Percentiles rank a stretch among this genome's conserved stretches.
Conservation (phyloP, 768 basidiomycete genomes). For the Tylopilus vinaceipallidus region DNA sequence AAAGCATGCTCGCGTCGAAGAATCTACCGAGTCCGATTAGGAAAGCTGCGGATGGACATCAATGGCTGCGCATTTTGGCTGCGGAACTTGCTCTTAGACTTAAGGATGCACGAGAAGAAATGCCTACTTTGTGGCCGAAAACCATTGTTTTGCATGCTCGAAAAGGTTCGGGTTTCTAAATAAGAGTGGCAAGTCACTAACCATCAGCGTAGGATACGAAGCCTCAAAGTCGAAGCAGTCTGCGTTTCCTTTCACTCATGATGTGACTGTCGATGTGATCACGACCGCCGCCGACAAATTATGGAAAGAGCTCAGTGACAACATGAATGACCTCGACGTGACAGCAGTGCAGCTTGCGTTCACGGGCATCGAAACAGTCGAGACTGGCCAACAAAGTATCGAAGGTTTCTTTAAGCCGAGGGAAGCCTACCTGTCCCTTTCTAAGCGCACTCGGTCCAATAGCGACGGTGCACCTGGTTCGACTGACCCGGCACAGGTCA, state of each 20-base stretch:
- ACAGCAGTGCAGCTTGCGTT: slow-evolving; percentile 74
- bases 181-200: not conserved
- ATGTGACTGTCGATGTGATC: slow-evolving; percentile 74
- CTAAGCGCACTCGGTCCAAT: slow-evolving; percentile 42
- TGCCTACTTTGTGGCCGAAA: slow-evolving; percentile 88
- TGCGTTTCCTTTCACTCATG: slow-evolving; percentile 79
- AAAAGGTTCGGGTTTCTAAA: slow-evolving; percentile 48
- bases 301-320: slow-evolving; percentile 84
- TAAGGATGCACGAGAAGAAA: slow-evolving; percentile 71
- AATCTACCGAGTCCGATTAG: slow-evolving; percentile 81
- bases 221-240: slow-evolving; percentile 75
- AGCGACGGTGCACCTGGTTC: slow-evolving; percentile 9
- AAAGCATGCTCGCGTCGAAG: slow-evolving; percentile 97
- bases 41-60: slow-evolving; percentile 69
- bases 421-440: slow-evolving; percentile 19
- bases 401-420: slow-evolving; percentile 73
- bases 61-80: slow-evolving; percentile 90
- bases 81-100: slow-evolving; percentile 87
- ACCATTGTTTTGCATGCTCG: slow-evolving; percentile 78
- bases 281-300: slow-evolving; percentile 73
- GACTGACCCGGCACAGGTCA: not conserved
- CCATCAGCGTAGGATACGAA: slow-evolving; percentile 55
- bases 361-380: slow-evolving; percentile 70
- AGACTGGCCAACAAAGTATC: slow-evolving; percentile 81
- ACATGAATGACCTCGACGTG: slow-evolving; percentile 54